Conservation (phyloP, 208 protist species). For the Crithidia thermophila region DNA sequence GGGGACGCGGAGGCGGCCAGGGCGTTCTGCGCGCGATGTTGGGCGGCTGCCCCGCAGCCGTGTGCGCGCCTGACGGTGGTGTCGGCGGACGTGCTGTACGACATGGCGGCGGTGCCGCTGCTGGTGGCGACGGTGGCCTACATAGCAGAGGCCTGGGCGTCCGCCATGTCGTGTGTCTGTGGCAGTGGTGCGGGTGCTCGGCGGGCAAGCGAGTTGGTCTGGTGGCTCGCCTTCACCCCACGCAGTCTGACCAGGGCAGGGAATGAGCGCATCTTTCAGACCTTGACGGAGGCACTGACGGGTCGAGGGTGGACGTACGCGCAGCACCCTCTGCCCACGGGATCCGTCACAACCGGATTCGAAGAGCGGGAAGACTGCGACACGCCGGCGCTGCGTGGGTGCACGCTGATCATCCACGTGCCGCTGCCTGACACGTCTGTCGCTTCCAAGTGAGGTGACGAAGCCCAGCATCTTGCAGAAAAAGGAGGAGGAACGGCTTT, state of each 20-base stretch:
- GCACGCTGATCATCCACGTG: slow-evolving; percentile 23
- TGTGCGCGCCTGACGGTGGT: slow-evolving; percentile 11
- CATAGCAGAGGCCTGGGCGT: neutral
- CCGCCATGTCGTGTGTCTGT: too few species aligned
- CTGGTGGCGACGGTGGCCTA: slow-evolving; percentile 29
- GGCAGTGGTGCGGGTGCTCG: too few species aligned
- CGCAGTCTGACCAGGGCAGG: slow-evolving; percentile 35
- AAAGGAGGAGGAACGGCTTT: too few species aligned
- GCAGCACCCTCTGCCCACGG: slow-evolving; percentile 1
- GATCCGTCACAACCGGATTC: slow-evolving; percentile 22
- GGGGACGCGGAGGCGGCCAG: slow-evolving; percentile 8
- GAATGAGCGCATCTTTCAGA: slow-evolving; percentile 34
- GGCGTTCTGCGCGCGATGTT: too few species aligned
- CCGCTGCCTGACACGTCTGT: too few species aligned
- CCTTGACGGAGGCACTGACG: slow-evolving; percentile 10
- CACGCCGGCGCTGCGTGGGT: slow-evolving; percentile 25
- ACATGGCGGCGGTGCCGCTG: slow-evolving; percentile 29
- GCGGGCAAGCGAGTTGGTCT: neutral
- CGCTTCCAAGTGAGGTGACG: too few species aligned
- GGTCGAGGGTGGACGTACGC: slow-evolving; percentile 13
- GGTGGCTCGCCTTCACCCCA: slow-evolving; percentile 50
- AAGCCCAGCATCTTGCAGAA: too few species aligned
- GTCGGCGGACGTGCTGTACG: slow-evolving; percentile 50
- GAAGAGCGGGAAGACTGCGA: slow-evolving; percentile 3
- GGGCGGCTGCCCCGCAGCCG: too few species aligned